Evolutionary conservation across 257 asterid genomes (phyloP).

Genomic region (Coffea canephora): DNA sequence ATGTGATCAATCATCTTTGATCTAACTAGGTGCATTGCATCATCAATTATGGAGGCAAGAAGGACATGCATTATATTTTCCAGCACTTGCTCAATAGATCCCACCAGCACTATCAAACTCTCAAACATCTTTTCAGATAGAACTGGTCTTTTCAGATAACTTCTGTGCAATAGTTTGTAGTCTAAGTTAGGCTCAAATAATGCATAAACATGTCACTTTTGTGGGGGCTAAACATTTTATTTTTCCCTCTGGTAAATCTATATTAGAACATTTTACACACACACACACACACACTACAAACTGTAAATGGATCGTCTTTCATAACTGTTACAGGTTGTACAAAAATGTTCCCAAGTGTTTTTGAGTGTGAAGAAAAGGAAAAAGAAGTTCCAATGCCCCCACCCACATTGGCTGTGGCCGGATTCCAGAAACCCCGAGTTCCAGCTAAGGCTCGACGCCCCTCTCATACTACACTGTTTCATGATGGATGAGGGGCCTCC

Average conservation of each 20-base stretch:
- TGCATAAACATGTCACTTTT: too few relatives aligned
- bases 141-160: not conserved
- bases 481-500: not conserved
- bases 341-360: too few relatives aligned
- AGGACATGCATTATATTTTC: not conserved
- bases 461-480: not conserved
- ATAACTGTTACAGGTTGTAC: too few relatives aligned
- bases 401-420: not conserved
- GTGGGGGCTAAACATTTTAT: too few relatives aligned
- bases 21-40: conserved; percentile 2
- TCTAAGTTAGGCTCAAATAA: not conserved
- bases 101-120: not conserved
- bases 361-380: not conserved
- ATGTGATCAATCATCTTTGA: not conserved
- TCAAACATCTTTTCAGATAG: conserved; percentile 7
- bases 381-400: not conserved
- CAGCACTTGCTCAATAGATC: not conserved
- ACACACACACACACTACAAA: too few relatives aligned
- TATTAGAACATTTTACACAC: too few relatives aligned
- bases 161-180: too few relatives aligned
- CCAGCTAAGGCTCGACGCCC: not conserved
- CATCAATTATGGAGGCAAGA: not conserved
- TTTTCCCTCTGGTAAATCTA: too few relatives aligned
- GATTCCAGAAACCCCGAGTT: not conserved
- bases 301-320: too few relatives aligned